Percentiles rank a stretch among this genome's conserved stretches.
phyloP scores from a whole-genome alignment of 441 rosid genomes.

The Oxalis stricta region DNA sequence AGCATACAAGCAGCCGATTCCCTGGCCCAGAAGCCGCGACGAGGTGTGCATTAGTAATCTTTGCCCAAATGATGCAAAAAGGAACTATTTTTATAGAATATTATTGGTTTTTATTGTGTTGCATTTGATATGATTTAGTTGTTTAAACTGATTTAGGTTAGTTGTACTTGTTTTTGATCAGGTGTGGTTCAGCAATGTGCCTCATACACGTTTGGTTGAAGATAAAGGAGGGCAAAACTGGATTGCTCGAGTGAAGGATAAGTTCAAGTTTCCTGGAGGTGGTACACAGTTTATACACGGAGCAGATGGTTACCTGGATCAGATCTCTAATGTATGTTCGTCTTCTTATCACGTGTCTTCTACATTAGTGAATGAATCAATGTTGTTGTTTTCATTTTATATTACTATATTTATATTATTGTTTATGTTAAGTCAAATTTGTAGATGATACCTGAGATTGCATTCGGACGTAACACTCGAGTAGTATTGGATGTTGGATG shows the following conservation, averaged over 20 bases:
- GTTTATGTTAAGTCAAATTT: background rate
- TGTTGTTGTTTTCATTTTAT: constrained; percentile 1
- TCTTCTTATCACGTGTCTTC: constrained; percentile 11
- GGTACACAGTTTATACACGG: constrained; percentile 99
- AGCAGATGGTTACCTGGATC: constrained; percentile 79
- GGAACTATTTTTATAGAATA: too few species aligned
- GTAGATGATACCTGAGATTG: constrained; percentile 74
- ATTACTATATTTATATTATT: too few species aligned
- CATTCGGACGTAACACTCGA: constrained; percentile 63
- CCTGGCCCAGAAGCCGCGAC: constrained; percentile 92
- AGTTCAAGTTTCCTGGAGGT: constrained; percentile 93
- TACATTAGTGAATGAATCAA: too few species aligned
- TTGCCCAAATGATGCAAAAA: too few species aligned
- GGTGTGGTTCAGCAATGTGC: constrained; percentile 92
- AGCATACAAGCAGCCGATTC: constrained; percentile 58
- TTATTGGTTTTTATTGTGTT: too few species aligned
- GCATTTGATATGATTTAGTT: background rate
- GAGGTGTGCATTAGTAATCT: constrained; percentile 69
- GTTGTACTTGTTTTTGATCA: too few species aligned
- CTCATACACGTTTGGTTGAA: constrained; percentile 73
- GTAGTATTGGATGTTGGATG: constrained; percentile 87
- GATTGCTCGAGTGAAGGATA: constrained; percentile 58
- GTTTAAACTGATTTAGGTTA: constrained; percentile 8
- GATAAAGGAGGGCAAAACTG: constrained; percentile 99
- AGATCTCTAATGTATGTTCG: constrained; percentile 52